phyloP scores from a whole-genome alignment of 2,329 filamentous ascomycete species.

The Clathrospora elynae region DNA sequence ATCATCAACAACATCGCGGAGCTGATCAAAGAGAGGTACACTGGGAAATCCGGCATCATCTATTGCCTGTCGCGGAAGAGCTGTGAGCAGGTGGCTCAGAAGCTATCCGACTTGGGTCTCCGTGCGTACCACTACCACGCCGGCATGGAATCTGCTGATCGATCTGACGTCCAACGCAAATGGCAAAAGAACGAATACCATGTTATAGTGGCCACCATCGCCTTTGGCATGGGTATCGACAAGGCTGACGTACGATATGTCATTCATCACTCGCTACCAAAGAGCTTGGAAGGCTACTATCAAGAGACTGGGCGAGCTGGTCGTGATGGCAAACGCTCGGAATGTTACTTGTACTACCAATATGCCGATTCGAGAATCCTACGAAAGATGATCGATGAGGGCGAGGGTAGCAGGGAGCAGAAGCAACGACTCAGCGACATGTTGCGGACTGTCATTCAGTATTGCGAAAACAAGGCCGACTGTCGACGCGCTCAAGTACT shows the following conservation, averaged over 20 bases:
- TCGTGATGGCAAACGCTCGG: conserved; percentile 82
- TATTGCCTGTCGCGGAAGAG: conserved; percentile 87
- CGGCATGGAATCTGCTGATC: conserved; percentile 69
- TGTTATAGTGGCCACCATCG: conserved; percentile 96
- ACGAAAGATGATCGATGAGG: conserved; percentile 80
- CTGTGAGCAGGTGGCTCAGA: conserved; percentile 78
- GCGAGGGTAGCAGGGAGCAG: conserved; percentile 75
- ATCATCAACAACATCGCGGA: conserved; percentile 62
- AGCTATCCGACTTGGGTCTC: conserved; percentile 69
- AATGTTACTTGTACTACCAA: conserved; percentile 88
- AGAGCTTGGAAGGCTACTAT: conserved; percentile 96
- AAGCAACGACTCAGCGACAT: conserved; percentile 84
- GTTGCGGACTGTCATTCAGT: conserved; percentile 82
- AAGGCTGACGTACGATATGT: conserved; percentile 97
- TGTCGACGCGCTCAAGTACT: conserved; percentile 88
- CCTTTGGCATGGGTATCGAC: conserved; percentile 99
- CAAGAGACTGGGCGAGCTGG: conserved; percentile 96
- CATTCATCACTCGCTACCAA: conserved; percentile 89
- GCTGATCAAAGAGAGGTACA: conserved; percentile 73
- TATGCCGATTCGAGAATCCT: conserved; percentile 76
- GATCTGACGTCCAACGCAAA: conserved; percentile 71
- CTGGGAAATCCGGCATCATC: conserved; percentile 80
- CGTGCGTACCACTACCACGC: conserved; percentile 87
- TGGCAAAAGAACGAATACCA: conserved; percentile 84
- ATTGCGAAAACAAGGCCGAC: conserved; percentile 85